These are phyloP conservation scores for Boletus rex-veris DNA, from an alignment of 768 basidiomycete genomes.

Conservation along the genomic window DNA sequence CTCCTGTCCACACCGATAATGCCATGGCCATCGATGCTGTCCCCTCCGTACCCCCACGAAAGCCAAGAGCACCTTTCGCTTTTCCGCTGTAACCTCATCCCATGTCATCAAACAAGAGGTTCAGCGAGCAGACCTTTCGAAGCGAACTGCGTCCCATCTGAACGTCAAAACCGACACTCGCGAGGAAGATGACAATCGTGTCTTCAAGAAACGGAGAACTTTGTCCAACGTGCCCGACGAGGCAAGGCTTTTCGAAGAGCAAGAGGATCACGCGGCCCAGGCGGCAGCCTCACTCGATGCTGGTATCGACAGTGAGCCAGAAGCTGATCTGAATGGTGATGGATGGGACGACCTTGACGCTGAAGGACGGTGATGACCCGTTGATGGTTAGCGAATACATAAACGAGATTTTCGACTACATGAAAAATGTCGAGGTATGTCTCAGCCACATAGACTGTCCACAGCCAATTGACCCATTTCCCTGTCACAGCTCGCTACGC, in stretches of 20 bases:
- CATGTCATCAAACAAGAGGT: constrained; percentile 28
- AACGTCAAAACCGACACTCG: constrained; percentile 36
- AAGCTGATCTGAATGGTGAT: constrained; percentile 61
- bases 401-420: constrained; percentile 86
- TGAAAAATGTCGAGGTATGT: constrained; percentile 78
- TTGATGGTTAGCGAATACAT: constrained; percentile 95
- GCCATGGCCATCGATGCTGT: constrained; percentile 51
- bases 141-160: constrained; percentile 33
- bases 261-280: constrained; percentile 32
- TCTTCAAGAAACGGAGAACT: constrained; percentile 72
- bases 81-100: constrained; percentile 20
- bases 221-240: constrained; percentile 58
- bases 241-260: constrained; percentile 43
- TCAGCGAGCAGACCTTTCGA: constrained; percentile 25
- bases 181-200: constrained; percentile 56
- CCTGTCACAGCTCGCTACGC: constrained; percentile 56
- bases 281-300: constrained; percentile 42
- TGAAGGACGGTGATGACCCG: constrained; percentile 89
- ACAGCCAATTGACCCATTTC: not conserved
- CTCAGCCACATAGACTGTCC: not conserved
- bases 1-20: constrained; percentile 41
- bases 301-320: constrained; percentile 44
- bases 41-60: constrained; percentile 16
- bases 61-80: constrained; percentile 24
- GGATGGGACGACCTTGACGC: constrained; percentile 95